Conservation (phyloP, 2,329 filamentous ascomycete species). For the Ilyonectria destructans region DNA sequence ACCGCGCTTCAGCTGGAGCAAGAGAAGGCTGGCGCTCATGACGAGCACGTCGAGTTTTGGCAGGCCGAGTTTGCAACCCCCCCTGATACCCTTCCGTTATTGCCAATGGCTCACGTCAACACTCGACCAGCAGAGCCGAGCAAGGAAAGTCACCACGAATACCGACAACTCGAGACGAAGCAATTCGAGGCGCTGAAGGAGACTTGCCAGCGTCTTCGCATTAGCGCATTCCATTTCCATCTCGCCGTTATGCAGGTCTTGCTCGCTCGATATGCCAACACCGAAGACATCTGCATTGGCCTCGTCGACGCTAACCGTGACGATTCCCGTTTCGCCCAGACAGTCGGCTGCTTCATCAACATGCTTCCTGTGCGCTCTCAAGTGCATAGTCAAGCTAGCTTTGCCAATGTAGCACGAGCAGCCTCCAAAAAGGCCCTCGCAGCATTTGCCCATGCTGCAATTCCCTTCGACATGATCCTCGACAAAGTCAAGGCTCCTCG, state of each 20-base stretch:
- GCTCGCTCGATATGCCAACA: constrained; percentile 38
- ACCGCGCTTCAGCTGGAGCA: constrained; percentile 52
- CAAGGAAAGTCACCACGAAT: constrained; percentile 24
- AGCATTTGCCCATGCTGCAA: constrained; percentile 54
- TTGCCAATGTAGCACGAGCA: constrained; percentile 40
- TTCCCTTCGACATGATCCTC: constrained; percentile 65
- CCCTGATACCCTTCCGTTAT: constrained; percentile 30
- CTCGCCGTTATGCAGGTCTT: constrained; percentile 60
- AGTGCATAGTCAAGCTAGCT: constrained; percentile 31
- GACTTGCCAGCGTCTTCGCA: constrained; percentile 35
- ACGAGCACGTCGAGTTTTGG: constrained; percentile 32
- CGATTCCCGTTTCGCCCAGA: constrained; percentile 45
- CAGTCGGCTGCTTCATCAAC: constrained; percentile 62
- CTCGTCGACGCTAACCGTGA: constrained; percentile 57
- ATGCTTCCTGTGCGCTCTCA: constrained; percentile 60
- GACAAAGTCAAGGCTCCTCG: constrained; percentile 59
- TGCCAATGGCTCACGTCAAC: constrained; percentile 21
- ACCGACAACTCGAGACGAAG: constrained; percentile 9
- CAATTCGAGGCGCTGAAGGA: constrained; percentile 31
- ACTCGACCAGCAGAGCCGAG: constrained; percentile 11
- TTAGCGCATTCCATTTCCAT: constrained; percentile 63
- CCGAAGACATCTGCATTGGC: constrained; percentile 62
- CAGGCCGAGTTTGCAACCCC: constrained; percentile 29
- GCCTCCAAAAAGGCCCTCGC: constrained; percentile 48
- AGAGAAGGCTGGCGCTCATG: constrained; percentile 31